phyloP scores from a whole-genome alignment of 371 early-diverging fungal genomes.

The Cladochytrium tenue region DNA sequence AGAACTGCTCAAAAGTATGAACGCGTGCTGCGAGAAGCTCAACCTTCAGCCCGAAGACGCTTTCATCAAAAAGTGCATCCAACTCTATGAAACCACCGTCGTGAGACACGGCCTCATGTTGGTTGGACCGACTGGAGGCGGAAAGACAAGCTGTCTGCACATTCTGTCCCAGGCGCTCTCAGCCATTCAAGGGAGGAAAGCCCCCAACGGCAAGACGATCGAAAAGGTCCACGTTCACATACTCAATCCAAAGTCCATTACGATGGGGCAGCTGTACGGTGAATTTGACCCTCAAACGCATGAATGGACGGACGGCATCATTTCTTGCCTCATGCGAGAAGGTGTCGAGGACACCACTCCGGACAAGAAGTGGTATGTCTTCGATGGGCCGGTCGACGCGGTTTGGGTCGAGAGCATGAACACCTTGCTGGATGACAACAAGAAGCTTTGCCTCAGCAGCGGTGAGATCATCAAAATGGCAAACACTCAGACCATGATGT shows the following conservation, averaged over 20 bases:
- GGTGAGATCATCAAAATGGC: slow-evolving; percentile 69
- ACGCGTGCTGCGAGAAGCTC: slow-evolving; percentile 37
- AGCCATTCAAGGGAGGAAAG: slow-evolving; percentile 37
- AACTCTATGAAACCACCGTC: slow-evolving; percentile 61
- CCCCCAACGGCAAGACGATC: slow-evolving; percentile 51
- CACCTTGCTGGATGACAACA: slow-evolving; percentile 67
- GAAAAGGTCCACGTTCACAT: slow-evolving; percentile 52
- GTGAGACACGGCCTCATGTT: slow-evolving; percentile 66
- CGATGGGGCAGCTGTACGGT: slow-evolving; percentile 71
- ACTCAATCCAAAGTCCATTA: slow-evolving; percentile 64
- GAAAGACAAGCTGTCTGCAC: slow-evolving; percentile 52
- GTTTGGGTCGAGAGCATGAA: slow-evolving; percentile 74
- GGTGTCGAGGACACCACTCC: slow-evolving; percentile 52
- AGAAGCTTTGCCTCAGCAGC: slow-evolving; percentile 61
- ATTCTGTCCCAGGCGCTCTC: slow-evolving; percentile 44
- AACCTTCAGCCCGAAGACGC: slow-evolving; percentile 46
- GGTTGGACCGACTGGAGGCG: slow-evolving; percentile 64
- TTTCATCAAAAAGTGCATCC: slow-evolving; percentile 62
- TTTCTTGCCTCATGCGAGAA: slow-evolving; percentile 56
- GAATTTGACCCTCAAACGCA: slow-evolving; percentile 66
- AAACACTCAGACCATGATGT: slow-evolving; percentile 59
- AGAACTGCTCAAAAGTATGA: slow-evolving; percentile 44
- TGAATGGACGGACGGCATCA: slow-evolving; percentile 65
- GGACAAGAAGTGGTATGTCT: slow-evolving; percentile 67
- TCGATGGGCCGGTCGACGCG: slow-evolving; percentile 68